Base-by-base conservation (phyloP, 2,329 filamentous ascomycete genomes). In the Ilyonectria sp. region DNA sequence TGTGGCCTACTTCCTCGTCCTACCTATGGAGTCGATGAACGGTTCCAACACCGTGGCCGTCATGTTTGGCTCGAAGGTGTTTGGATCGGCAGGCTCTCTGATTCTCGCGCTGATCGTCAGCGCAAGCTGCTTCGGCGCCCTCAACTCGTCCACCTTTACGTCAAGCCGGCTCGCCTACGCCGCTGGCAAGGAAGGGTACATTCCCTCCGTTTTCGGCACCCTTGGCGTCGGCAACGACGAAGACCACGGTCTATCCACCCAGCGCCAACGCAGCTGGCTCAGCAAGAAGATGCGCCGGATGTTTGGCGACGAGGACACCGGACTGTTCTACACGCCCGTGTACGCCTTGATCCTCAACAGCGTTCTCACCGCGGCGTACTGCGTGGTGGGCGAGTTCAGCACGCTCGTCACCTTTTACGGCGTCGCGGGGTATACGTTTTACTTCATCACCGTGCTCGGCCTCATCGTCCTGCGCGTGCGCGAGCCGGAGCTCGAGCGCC, bases 351-450 rank as follows among this genome's bases (percentile, higher is more conserved):
- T 92, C 2, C 89, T 98, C 74, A 99, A 99, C 80, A 87, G 88
- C 46, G 72, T 83, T 4, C 83, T 99, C 23, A 97, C 94, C 1
- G 83, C 88, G 4, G 83, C 87, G 1, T 99, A 98, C 83, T 91
- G 97, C 69, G 77, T 93, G 2, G 90, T 97, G 6, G 96, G 96
- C 81, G 94, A 97, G 79, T 98, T 99, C 78, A 87, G 90, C 59
- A 97, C 95, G 0, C 88, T 99, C 2, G 88, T 98, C 64, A 98
- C 96, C 0, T 99, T 99, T 79, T 98, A 98, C 82, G 96, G 96
- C 63, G 96, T 99, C 13, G 96, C 96, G 0, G 95, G 95, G 15
- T 99, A 99, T 80, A 94, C 94, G 0, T 99, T 99, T 79, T 99
- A 99, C 83, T 99, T 99, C 80, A 84, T 97, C 63, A 97, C 95